Percentiles rank a stretch among this genome's conserved stretches.
These are phyloP conservation scores for Hymenotorrendiella dingleyae DNA, from an alignment of 2,329 filamentous ascomycete species.

Conservation along the genomic window DNA sequence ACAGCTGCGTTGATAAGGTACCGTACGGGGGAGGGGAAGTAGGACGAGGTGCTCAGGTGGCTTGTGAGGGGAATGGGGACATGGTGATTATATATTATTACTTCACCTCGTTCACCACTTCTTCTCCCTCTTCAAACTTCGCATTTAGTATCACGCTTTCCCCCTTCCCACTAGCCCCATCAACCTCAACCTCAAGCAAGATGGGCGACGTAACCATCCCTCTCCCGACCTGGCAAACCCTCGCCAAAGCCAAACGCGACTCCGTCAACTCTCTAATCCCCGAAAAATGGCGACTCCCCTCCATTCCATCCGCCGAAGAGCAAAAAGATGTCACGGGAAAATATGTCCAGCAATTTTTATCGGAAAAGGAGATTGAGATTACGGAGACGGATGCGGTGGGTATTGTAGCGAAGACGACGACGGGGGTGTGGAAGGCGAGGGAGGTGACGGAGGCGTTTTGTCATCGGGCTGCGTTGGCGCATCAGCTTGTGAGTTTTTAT, in stretches of 20 bases:
- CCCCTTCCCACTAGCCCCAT: neutral
- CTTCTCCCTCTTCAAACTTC: no score
- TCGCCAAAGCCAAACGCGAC: conserved; percentile 47
- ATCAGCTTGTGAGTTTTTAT: neutral
- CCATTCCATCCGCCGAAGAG: conserved; percentile 42
- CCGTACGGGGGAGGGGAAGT: no score
- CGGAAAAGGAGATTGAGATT: neutral
- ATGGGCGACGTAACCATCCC: no score
- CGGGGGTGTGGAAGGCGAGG: neutral
- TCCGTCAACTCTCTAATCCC: conserved; percentile 49
- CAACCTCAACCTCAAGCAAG: neutral
- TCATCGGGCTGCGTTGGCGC: neutral
- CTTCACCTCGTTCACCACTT: no score
- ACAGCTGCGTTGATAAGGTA: no score
- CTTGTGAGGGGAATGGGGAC: no score
- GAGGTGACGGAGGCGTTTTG: conserved; percentile 1
- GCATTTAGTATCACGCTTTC: no score
- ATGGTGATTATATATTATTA: no score
- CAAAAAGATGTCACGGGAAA: conserved; percentile 50
- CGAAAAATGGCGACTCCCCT: conserved; percentile 46
- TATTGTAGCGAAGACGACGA: neutral
- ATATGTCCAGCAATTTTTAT: conserved; percentile 46
- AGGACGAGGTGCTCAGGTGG: no score
- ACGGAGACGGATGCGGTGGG: neutral
- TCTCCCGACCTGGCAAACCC: conserved; percentile 50